These are phyloP conservation scores for Thoreauomyces humboldtii DNA, from an alignment of 192 early-diverging fungal species.

Conservation along the genomic window DNA sequence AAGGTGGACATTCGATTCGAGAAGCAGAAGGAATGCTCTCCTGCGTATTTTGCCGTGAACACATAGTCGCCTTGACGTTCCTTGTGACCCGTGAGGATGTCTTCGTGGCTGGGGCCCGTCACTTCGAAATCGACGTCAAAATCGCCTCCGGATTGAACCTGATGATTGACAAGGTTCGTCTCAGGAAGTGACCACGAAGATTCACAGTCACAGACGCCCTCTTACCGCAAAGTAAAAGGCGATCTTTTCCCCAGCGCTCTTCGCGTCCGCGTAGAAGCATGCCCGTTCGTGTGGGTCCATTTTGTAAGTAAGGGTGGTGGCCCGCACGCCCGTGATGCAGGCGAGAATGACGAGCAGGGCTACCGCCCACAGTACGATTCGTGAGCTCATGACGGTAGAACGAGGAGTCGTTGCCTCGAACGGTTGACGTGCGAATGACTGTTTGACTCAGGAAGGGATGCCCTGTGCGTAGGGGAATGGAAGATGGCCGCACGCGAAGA, in stretches of 20 bases:
- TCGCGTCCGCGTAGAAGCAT: constrained; percentile 86
- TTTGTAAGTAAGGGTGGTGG: constrained; percentile 76
- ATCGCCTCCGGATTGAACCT: constrained; percentile 94
- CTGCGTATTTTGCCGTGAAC: constrained; percentile 78
- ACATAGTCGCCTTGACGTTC: constrained; percentile 96
- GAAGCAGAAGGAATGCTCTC: constrained; percentile 98
- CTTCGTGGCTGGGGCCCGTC: constrained; percentile 65
- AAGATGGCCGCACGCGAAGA: no score
- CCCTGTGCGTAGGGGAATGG: no score
- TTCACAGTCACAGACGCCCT: no score
- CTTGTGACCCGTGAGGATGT: constrained; percentile 73
- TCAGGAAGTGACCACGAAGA: no score
- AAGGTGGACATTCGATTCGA: constrained; percentile 92
- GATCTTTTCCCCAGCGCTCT: constrained; percentile 82
- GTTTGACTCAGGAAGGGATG: no score
- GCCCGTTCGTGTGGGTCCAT: constrained; percentile 86
- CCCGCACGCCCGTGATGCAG: no score
- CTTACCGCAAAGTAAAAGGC: constrained; percentile 98
- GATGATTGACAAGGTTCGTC: no score
- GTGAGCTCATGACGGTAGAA: no score
- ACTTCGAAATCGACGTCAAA: constrained; percentile 97
- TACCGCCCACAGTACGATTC: no score
- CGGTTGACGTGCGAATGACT: no score
- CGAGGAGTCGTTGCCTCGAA: no score
- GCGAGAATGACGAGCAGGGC: no score